Conservation (phyloP, 2,329 filamentous ascomycete genomes). For the Plectosphaerella plurivora region DNA sequence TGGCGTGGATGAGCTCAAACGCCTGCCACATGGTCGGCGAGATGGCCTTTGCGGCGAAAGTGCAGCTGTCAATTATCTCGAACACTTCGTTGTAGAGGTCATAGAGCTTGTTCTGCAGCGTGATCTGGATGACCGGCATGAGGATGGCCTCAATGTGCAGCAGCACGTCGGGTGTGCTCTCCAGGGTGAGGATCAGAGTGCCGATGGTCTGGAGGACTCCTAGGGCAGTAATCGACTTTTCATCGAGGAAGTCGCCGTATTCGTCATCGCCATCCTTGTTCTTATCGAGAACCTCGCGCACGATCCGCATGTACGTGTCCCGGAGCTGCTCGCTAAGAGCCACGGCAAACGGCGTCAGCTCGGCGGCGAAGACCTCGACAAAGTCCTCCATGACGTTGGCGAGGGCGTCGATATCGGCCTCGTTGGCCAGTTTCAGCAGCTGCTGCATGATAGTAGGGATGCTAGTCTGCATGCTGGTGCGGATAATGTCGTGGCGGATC, state of each 20-base stretch:
- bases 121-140: conserved; percentile 96
- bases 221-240: conserved; percentile 96
- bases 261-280: conserved; percentile 72
- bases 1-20: conserved; percentile 93
- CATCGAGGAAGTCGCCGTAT: conserved; percentile 89
- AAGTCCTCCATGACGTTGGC: conserved; percentile 99
- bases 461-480: conserved; percentile 92
- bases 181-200: conserved; percentile 90
- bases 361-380: conserved; percentile 95
- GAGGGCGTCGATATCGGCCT: conserved; percentile 94
- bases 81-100: conserved; percentile 98
- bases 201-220: conserved; percentile 97
- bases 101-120: conserved; percentile 95
- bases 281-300: conserved; percentile 85
- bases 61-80: conserved; percentile 99
- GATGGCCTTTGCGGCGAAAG: conserved; percentile 93
- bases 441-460: conserved; percentile 99
- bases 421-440: conserved; percentile 91
- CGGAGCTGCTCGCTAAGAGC: conserved; percentile 92
- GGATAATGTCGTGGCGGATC: conserved; percentile 91
- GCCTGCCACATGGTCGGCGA: conserved; percentile 98
- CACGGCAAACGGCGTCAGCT: conserved; percentile 94
- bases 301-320: conserved; percentile 92
- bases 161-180: conserved; percentile 94
- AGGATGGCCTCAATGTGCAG: conserved; percentile 91